These are phyloP conservation scores for Malassezia nana DNA, from an alignment of 1,284 basidiomycete genomes.

Conservation along the genomic window DNA sequence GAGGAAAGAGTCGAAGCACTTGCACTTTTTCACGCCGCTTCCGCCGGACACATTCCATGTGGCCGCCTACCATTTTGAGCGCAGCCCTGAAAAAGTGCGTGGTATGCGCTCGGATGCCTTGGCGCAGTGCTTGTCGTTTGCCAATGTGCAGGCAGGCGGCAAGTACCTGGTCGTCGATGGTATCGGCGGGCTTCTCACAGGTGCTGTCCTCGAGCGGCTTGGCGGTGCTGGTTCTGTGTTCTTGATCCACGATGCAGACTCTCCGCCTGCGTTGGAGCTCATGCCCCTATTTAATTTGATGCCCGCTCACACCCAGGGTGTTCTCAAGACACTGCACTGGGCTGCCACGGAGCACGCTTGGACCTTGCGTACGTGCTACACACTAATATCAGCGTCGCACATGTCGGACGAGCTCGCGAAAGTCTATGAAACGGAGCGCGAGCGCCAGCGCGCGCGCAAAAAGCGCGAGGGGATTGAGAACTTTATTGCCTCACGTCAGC, in stretches of 20 bases:
- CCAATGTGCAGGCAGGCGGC: constrained; percentile 74
- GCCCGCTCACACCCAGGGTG: constrained; percentile 37
- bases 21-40: constrained; percentile 75
- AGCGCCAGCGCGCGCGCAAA: constrained; percentile 13
- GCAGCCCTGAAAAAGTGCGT: constrained; percentile 61
- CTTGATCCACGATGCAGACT: constrained; percentile 79
- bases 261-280: constrained; percentile 81
- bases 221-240: constrained; percentile 59
- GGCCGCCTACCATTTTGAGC: constrained; percentile 71
- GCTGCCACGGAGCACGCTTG: constrained; percentile 30
- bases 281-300: constrained; percentile 65
- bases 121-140: constrained; percentile 73
- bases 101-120: constrained; percentile 79
- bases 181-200: constrained; percentile 70
- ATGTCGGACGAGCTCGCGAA: constrained; percentile 14
- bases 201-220: constrained; percentile 62
- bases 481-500: constrained; percentile 56
- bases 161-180: constrained; percentile 84
- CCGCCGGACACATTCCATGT: constrained; percentile 81
- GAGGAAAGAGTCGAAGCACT: constrained; percentile 54
- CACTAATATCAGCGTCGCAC: constrained; percentile 7
- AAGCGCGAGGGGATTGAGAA: constrained; percentile 14
- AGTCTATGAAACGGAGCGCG: constrained; percentile 15
- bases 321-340: constrained; percentile 32
- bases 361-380: constrained; percentile 13